phyloP scores from a whole-genome alignment of 2,329 filamentous ascomycete genomes.

The Fusarium mangiferae region DNA sequence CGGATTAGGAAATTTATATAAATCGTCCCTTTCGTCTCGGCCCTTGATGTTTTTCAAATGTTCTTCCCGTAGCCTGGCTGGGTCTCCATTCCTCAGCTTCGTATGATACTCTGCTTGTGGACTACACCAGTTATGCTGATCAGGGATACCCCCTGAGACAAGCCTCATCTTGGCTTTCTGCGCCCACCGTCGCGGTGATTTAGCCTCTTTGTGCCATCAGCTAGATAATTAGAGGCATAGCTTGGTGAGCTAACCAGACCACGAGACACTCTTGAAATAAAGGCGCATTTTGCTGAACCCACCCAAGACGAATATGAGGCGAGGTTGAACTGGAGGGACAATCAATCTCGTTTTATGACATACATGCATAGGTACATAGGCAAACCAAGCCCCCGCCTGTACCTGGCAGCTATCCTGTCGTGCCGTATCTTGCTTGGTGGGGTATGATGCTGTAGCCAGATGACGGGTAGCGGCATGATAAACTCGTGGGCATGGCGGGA shows the following conservation, averaged over 20 bases:
- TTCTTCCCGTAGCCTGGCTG: constrained; percentile 7
- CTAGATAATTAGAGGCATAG: constrained; percentile 29
- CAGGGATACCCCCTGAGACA: constrained; percentile 45
- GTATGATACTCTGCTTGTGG: constrained; percentile 9
- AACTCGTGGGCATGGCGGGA: constrained; percentile 24
- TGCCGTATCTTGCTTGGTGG: constrained; percentile 19
- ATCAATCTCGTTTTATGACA: constrained; percentile 12
- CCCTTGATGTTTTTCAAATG: not conserved
- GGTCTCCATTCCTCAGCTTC: constrained; percentile 42
- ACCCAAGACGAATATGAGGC: constrained; percentile 20
- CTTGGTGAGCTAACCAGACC: constrained; percentile 22
- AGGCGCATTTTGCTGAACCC: constrained; percentile 29
- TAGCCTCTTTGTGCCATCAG: constrained; percentile 33
- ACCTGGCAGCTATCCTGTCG: constrained; percentile 9
- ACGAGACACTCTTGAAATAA: constrained; percentile 40
- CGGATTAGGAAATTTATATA: constrained; percentile 18
- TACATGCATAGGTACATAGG: not conserved
- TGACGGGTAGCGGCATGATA: constrained; percentile 22
- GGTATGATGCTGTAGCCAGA: constrained; percentile 6
- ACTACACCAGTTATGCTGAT: constrained; percentile 13
- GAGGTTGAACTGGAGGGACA: constrained; percentile 14
- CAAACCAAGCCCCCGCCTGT: constrained; percentile 1
- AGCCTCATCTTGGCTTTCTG: constrained; percentile 37
- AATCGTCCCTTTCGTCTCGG: constrained; percentile 8
- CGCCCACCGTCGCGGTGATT: constrained; percentile 26